Base-by-base conservation (phyloP, 208 protist genomes). In the Acanthamoeba quina region DNA sequence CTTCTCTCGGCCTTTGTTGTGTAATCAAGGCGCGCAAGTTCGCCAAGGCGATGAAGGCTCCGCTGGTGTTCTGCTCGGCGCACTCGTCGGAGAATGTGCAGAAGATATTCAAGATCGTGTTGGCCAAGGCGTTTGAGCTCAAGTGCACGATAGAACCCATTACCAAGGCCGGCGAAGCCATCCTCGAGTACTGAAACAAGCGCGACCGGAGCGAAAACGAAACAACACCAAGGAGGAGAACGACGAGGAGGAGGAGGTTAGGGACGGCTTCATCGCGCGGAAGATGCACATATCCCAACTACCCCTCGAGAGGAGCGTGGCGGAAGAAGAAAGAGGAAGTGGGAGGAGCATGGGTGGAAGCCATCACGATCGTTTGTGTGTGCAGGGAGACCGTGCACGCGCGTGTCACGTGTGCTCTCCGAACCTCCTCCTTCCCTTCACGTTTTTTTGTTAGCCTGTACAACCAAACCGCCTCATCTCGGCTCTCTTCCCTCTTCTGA, bases 51-150 rank as follows among this genome's bases (percentile, higher is more conserved):
- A 99, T 99, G 98, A 98, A 98, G 37, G 94, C 97, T 34, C 98
- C 98, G 9, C 94, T 99, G 24, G 96, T 99, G 34, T 99, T 98
- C 83, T 98, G 96, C 94, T 98, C 97, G 4, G 93, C 98, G 19
- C 95, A 93, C 26, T 80, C 94, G 26, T 94, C 95, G 5, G 98
- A 99, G 93, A 99, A 99, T 95, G 95, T 99, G 31, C 94, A 97
- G 44, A 99, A 98, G 60, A 96, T 99, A 49, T 99, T 99, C 94
- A 99, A 99, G 94, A 96, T 99, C 54, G 95, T 98, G 2, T 90
- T 98, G 11, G 92, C 95, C 52, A 98, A 98, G 68, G 96, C 97
- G 4, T 98, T 98, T 90, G 96, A 98, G 68, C 90, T 98, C n/a
- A 96, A 95, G 90, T 96, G 95, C 90, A 97, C 83, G 13, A 97